Base-by-base conservation (phyloP, 306 rosid genomes). In the Acacia crassicarpa region DNA sequence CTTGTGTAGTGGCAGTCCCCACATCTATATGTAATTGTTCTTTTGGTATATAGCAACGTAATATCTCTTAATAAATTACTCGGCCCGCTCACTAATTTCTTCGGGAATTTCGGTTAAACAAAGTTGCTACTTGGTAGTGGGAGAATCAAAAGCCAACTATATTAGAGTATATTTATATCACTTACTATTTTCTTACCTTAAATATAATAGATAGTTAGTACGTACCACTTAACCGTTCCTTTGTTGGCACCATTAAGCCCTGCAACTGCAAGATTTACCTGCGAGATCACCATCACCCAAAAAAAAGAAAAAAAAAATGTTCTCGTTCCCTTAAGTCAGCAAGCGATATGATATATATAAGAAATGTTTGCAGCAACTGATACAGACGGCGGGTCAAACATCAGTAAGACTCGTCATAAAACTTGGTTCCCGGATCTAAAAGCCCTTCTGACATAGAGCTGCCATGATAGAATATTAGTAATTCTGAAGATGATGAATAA, bases 111-210 rank as follows among this genome's bases (percentile, higher is more conserved):
- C 17, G 76, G 82, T 46, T 80, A 81, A 70, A 84, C 85, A 82
- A 77, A 86, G 72, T 59, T 67, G 76, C 82, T 16, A 48, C 53
- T 48, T 2, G 16, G 16, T 48, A 83, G 90, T 88, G 87, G 88
- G 86, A 85, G 88, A 88, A 90, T 83, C 81, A 77, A 85, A 70
- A 78, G 25, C 74, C 81, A 27, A 62, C 38, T 76, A 27, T 30
- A 62, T 45, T 76, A 67, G 54, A 32, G 35, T 32, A 32, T 32
- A 32, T 32, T 32, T 2, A 32, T 32, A 32, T 32, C 80, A 78
- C 51, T 70, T 58, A 61, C 30, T 61, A 41, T 73, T 62, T 58
- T 14, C 46, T 25, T 61, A 70, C 4, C 14, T 46, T 17, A 61
- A 19, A 61, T 27, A 27, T 27, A 27, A 27, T 12, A 61, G 17